Percentiles rank a stretch among this genome's conserved stretches.
These are phyloP conservation scores for Lactifluus piperatus DNA, from an alignment of 768 basidiomycete species.

Conservation along the genomic window DNA sequence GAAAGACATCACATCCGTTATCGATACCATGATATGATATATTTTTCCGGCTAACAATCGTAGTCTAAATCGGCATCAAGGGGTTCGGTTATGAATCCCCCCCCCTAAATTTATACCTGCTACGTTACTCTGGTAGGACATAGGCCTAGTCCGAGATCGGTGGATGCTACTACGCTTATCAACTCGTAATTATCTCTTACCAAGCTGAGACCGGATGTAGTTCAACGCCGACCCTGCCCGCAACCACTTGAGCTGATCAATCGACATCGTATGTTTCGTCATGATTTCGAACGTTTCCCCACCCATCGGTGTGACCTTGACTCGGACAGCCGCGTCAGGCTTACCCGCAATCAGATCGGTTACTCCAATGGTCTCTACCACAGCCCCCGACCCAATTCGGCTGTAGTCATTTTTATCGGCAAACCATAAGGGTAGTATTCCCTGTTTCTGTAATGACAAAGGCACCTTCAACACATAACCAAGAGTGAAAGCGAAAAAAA, in stretches of 20 bases:
- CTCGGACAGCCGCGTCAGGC: conserved; percentile 36
- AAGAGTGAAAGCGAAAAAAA: not conserved
- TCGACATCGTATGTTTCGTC: conserved; percentile 84
- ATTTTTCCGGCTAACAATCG: not conserved
- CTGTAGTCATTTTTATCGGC: conserved; percentile 77
- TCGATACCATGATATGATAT: no score
- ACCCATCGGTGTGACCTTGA: conserved; percentile 55
- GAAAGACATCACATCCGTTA: not conserved
- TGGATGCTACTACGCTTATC: no score
- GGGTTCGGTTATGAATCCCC: not conserved
- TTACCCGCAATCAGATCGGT: conserved; percentile 45
- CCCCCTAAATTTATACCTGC: not conserved
- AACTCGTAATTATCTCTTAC: not conserved
- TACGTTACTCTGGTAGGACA: no score
- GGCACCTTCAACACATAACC: not conserved
- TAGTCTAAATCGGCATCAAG: not conserved
- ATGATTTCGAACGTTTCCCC: conserved; percentile 59
- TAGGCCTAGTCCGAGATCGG: no score
- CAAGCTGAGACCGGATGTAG: conserved; percentile 47
- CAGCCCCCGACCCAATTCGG: conserved; percentile 74
- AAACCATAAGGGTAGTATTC: conserved; percentile 93
- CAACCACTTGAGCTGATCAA: conserved; percentile 88
- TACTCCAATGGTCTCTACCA: conserved; percentile 78
- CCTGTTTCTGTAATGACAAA: conserved; percentile 71
- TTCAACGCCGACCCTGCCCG: conserved; percentile 85